A percentile compares a stretch with the other conserved stretches of the same genome.
phyloP scores from a whole-genome alignment of 164 flowering plant genomes.

The Magnolia sinica region DNA sequence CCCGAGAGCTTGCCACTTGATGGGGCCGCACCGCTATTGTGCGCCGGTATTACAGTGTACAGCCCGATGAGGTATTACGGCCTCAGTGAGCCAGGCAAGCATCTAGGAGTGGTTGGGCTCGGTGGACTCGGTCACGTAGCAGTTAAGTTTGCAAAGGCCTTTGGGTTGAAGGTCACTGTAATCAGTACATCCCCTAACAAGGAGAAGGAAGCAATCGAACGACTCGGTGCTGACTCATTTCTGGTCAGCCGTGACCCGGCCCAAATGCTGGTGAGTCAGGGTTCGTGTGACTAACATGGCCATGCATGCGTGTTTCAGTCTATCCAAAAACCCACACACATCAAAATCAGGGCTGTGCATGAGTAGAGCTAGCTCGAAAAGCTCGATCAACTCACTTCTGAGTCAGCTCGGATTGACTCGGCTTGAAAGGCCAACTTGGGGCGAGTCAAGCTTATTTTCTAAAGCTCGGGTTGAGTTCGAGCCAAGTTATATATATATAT shows the following conservation, averaged over 20 bases:
- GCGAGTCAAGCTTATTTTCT: no score
- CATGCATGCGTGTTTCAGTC: no score
- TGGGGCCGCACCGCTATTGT: conserved; percentile 22
- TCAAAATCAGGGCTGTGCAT: no score
- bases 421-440: no score
- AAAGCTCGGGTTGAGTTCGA: no score
- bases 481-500: no score
- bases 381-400: no score
- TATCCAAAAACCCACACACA: no score
- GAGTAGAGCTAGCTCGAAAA: no score
- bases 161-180: conserved; percentile 33
- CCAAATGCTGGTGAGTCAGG: conserved; percentile 34
- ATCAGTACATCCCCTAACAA: conserved; percentile 38
- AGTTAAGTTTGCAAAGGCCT: conserved; percentile 20
- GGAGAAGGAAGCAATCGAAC: conserved; percentile 33
- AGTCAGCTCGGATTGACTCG: no score
- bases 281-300: no score
- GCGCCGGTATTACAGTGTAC: conserved; percentile 32
- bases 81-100: conserved; percentile 13
- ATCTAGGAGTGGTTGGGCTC: conserved; percentile 20
- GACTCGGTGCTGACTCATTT: conserved; percentile 21
- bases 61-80: conserved; percentile 25
- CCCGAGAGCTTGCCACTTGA: conserved; percentile 25
- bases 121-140: conserved; percentile 23
- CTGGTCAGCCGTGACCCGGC: conserved; percentile 35